Conservation (phyloP, 2,329 filamentous ascomycete species). For the Leptographium lundbergii region DNA sequence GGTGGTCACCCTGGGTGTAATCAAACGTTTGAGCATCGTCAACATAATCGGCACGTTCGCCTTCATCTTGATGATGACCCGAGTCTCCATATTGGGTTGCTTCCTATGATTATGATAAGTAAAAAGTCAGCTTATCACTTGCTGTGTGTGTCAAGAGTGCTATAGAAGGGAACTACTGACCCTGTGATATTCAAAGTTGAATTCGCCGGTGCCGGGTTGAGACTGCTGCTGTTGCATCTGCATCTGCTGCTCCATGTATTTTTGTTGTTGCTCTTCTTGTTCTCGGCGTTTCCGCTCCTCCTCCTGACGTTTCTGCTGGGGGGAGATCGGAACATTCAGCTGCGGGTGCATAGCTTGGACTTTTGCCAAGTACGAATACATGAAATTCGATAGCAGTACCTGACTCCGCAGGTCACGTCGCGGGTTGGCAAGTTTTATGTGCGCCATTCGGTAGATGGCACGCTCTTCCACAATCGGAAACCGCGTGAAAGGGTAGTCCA, state of each 20-base stretch:
- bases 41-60: slow-evolving; percentile 16
- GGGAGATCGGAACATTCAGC: slow-evolving; percentile 76
- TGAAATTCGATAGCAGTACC: slow-evolving; percentile 95
- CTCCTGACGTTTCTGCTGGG: slow-evolving; percentile 33
- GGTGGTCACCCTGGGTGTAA: slow-evolving; percentile 18
- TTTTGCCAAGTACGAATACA: slow-evolving; percentile 98
- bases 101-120: slow-evolving; percentile 12
- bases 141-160: neutral
- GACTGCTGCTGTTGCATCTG: slow-evolving; percentile 11
- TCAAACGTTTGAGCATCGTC: slow-evolving; percentile 23
- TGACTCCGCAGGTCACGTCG: slow-evolving; percentile 85
- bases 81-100: slow-evolving; percentile 19
- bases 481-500: slow-evolving; percentile 92
- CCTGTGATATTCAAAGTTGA: slow-evolving; percentile 24
- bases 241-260: slow-evolving; percentile 29
- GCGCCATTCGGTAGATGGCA: slow-evolving; percentile 96
- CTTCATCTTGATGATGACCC: slow-evolving; percentile 12
- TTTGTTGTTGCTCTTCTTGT: slow-evolving; percentile 29
- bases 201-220: slow-evolving; percentile 16
- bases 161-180: slow-evolving; percentile 14
- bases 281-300: slow-evolving; percentile 36
- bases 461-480: slow-evolving; percentile 93
- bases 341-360: slow-evolving; percentile 98
- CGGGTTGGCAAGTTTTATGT: slow-evolving; percentile 97
- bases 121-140: neutral